Evolutionary conservation across 2,329 filamentous ascomycete genomes (phyloP), one percentile per base, ranked within the genome.

Genomic region (Botrytis aclada): DNA sequence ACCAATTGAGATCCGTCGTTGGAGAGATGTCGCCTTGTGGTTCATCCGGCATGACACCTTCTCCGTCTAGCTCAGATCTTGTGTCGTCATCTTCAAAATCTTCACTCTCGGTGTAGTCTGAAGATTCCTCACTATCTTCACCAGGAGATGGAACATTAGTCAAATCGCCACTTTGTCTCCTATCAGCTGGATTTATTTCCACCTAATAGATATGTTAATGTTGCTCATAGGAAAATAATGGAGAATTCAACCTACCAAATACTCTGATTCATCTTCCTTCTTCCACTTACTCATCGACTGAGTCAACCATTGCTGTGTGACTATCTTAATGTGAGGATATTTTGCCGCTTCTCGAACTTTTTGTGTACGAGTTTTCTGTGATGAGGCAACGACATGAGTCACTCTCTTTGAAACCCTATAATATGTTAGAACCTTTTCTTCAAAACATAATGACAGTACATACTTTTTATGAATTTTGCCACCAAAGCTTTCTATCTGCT

Each of bases 291-390:
- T 92, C 75, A 98, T 89, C 72, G 91, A 97, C 77, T 95, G 92
- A 45, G 91, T 87, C 43, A 99, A 89, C 96, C 96, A 99, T 78
- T 93, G 90, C 70, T 94, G 92, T 77, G 92, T 94, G 65, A 99
- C 96, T 73, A 99, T 97, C 81, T 94, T 95, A 82, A 98, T 93
- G 69, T 89, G 89, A 0, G 92, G 86, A 72, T 94, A 92, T 75
- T 90, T 89, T 22, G 93, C 91, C 0, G 96, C 96, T 81, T 95
- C 92, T 65, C 93, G 91, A 61, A 98, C 94, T 83, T 99, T 99
- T 70, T 93, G 92, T 0, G 96, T 98, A 34, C 95, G 90, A 45
- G 92, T 92, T 37, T 92, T 86, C 25, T 88, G 86, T 29, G 88
- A 89, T 69, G 89, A 91, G 14, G 92, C 90, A 3, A 95, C 91